Evolutionary conservation across 2,329 filamentous ascomycete genomes (phyloP).

Genomic region (Simplicillium aogashimaense): DNA sequence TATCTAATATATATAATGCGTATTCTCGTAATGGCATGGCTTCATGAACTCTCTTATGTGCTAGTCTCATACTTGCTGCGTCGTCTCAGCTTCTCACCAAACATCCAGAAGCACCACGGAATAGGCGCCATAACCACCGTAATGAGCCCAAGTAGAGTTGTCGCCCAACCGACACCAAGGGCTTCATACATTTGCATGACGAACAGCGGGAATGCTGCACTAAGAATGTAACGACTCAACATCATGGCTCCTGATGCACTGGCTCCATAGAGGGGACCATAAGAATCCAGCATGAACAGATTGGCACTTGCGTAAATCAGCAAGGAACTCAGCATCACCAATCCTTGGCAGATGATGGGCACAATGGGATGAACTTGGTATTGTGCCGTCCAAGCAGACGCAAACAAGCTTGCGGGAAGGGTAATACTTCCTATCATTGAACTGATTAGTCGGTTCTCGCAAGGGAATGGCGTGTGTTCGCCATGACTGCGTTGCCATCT

Average conservation of each 20-base stretch:
- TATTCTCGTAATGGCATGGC: not conserved
- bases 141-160: slow-evolving; percentile 28
- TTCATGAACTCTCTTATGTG: slow-evolving; percentile 3
- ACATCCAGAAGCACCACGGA: slow-evolving; percentile 18
- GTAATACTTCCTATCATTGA: slow-evolving; percentile 52
- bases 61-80: slow-evolving; percentile 17
- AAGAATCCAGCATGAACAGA: slow-evolving; percentile 17
- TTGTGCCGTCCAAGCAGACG: slow-evolving; percentile 54
- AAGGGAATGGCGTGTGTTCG: slow-evolving; percentile 44
- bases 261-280: slow-evolving; percentile 16
- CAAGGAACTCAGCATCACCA: slow-evolving; percentile 15
- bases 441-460: slow-evolving; percentile 55
- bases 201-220: slow-evolving; percentile 42
- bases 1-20: not conserved
- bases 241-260: slow-evolving; percentile 16
- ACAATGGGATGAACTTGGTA: slow-evolving; percentile 13
- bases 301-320: slow-evolving; percentile 17
- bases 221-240: slow-evolving; percentile 39
- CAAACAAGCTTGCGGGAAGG: slow-evolving; percentile 56
- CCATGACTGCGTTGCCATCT: slow-evolving; percentile 28
- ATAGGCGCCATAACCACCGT: slow-evolving; percentile 24
- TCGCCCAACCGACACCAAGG: slow-evolving; percentile 33
- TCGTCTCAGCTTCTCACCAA: slow-evolving; percentile 12
- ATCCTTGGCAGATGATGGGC: slow-evolving; percentile 14
- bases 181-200: slow-evolving; percentile 26